Base-by-base conservation (phyloP, 2,329 filamentous ascomycete species). In the Pseudocercospora macadamiae region DNA sequence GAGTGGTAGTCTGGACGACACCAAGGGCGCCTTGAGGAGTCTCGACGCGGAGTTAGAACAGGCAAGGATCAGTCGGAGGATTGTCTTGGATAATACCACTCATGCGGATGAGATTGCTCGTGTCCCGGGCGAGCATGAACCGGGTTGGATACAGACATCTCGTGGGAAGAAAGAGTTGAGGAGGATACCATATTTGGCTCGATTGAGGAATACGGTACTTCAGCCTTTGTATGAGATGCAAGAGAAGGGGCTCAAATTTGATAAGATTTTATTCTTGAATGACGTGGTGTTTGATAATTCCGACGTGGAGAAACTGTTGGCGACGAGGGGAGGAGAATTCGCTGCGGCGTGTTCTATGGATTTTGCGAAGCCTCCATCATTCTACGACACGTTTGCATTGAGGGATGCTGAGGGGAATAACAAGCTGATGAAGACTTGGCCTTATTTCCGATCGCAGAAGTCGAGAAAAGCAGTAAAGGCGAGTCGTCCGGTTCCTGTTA, bases 1-100 rank as follows among this genome's bases (percentile, higher is more conserved):
- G 71, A 88, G 85, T 66, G 88, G 88, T 4, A 89, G 85, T 69
- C 86, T 82, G 76, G 89, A 91, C 70, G 78, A 86, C 58, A 89
- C 84, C 16, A 90, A 90, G 71, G 80, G 76, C 14, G 83, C 82
- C 5, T 74, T 91, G 63, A 74, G 71, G 19, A 78, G 82, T 21
- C 75, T 91, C 25, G 85, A 88, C 57, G 64, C 61, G 1, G 73
- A 82, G 55, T 75, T 90, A 8, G 82, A 78, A 7, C 69, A 70
- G 10, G 66, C 84, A 14, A 79, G 81, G 1, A 82, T 89, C 2
- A 73, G 76, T 37, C 79, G 81, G 25, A 82, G 76, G 25, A 80
- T 90, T 21, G 77, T 82, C 2, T 69, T 87, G 4, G 85, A 85
- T n/a, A 74, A 83, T 4, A 76, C 79, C 3, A 86, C 85, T 5